Percentiles rank a stretch among this genome's conserved stretches.
Conservation (phyloP, 2,329 filamentous ascomycete species). For the Diaporthe sp. region DNA sequence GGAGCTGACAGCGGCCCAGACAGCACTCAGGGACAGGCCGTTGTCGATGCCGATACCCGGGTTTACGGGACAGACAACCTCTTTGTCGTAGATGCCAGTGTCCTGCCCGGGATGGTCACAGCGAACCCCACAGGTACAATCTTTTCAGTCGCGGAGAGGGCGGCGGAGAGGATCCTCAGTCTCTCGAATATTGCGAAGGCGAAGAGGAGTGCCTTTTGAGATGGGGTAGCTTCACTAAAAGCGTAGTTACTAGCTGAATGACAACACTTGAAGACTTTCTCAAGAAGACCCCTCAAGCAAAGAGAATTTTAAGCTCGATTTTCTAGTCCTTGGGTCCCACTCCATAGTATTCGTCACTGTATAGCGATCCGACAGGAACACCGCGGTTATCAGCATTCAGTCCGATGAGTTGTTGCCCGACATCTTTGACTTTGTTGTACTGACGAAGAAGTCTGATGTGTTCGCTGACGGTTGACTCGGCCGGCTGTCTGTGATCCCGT, state of each 20-base stretch:
- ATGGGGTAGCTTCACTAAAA: background rate
- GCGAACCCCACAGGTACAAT: conserved; percentile 68
- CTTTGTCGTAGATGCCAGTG: conserved; percentile 72
- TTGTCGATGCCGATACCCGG: conserved; percentile 69
- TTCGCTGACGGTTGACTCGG: conserved; percentile 44
- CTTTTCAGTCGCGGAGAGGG: conserved; percentile 55
- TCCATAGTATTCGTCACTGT: conserved; percentile 50
- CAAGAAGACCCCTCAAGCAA: background rate
- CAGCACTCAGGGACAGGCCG: conserved; percentile 58
- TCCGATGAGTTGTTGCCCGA: conserved; percentile 56
- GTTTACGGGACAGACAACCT: conserved; percentile 73
- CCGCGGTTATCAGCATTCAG: conserved; percentile 54
- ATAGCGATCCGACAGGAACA: conserved; percentile 50
- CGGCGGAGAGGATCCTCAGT: conserved; percentile 45
- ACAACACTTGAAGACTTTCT: background rate
- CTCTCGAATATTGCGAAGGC: background rate
- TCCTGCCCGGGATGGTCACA: conserved; percentile 75
- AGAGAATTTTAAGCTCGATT: background rate
- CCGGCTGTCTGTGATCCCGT: conserved; percentile 41
- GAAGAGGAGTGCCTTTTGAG: background rate
- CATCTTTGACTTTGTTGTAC: conserved; percentile 57
- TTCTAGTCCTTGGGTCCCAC: conserved; percentile 47
- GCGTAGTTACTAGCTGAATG: no score
- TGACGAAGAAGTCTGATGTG: conserved; percentile 50
- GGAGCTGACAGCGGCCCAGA: conserved; percentile 64